Evolutionary conservation across 2,329 filamentous ascomycete species (phyloP).

Genomic region (Diplocarpon rosae): DNA sequence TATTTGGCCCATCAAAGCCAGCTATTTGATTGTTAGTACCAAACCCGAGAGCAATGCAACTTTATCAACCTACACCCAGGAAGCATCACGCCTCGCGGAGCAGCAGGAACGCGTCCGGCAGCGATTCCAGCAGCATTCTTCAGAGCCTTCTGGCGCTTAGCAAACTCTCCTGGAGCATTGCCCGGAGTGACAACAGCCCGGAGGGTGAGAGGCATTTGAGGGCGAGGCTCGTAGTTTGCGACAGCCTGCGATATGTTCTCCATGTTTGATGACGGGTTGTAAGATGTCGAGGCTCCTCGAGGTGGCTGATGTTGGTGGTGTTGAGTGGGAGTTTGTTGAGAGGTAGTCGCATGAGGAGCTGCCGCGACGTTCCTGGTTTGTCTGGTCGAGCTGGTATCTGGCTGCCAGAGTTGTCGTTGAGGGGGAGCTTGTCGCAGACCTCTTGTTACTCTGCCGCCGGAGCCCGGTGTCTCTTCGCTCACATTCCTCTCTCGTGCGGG

Average conservation of each 20-base stretch:
- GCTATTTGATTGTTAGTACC: constrained; percentile 23
- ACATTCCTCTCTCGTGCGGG: constrained; percentile 41
- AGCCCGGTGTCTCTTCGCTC: constrained; percentile 39
- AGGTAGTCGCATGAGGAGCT: constrained; percentile 27
- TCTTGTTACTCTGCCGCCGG: constrained; percentile 46
- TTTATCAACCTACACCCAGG: constrained; percentile 46
- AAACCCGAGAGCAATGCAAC: background rate
- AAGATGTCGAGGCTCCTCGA: constrained; percentile 31
- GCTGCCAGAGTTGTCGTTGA: constrained; percentile 75
- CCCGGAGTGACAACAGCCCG: constrained; percentile 65
- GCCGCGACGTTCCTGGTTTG: constrained; percentile 47
- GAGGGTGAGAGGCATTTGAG: constrained; percentile 51
- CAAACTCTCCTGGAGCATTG: constrained; percentile 61
- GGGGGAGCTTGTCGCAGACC: constrained; percentile 73
- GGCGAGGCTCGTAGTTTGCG: constrained; percentile 58
- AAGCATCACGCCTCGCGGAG: constrained; percentile 40
- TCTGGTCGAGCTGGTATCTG: constrained; percentile 57
- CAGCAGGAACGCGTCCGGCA: constrained; percentile 32
- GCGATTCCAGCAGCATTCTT: constrained; percentile 29
- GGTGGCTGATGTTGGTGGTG: constrained; percentile 21
- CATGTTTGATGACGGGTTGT: constrained; percentile 41
- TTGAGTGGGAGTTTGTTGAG: constrained; percentile 20
- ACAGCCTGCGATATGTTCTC: constrained; percentile 50
- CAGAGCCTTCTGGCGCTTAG: constrained; percentile 40
- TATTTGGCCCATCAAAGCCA: constrained; percentile 70